Conservation (phyloP, 345 rosid species). For the sweet orange (Citrus sinensis) region DNA sequence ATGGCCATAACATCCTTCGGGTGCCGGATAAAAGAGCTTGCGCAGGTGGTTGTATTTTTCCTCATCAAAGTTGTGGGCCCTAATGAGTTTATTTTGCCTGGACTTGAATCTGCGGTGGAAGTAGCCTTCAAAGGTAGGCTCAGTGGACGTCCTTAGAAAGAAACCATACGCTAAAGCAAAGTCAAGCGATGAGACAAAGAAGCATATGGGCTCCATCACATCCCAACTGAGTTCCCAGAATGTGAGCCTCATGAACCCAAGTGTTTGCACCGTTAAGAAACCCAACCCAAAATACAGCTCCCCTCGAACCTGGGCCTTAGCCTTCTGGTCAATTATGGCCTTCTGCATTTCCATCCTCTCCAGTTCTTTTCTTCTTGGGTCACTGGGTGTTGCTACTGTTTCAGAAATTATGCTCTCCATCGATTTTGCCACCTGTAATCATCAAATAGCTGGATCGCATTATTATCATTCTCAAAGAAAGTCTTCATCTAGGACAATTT, state of each 20-base stretch:
- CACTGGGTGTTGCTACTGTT: constrained; percentile 37
- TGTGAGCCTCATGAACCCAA: constrained; percentile 83
- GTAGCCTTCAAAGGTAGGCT: constrained; percentile 78
- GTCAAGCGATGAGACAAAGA: constrained; percentile 64
- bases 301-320: constrained; percentile 44
- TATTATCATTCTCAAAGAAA: no score
- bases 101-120: constrained; percentile 51
- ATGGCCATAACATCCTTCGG: not conserved
- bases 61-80: constrained; percentile 37
- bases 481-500: no score
- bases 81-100: constrained; percentile 65
- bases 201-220: constrained; percentile 97
- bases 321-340: constrained; percentile 50
- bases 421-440: constrained; percentile 50
- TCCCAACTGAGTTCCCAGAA: constrained; percentile 97
- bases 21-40: constrained; percentile 28
- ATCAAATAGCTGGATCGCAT: no score
- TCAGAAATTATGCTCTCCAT: constrained; percentile 48
- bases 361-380: constrained; percentile 62
- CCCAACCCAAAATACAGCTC: constrained; percentile 75
- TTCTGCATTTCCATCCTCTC: constrained; percentile 53
- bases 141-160: constrained; percentile 70
- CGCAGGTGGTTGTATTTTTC: constrained; percentile 43
- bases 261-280: constrained; percentile 47
- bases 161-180: constrained; percentile 55